phyloP scores from a whole-genome alignment of 163 green algal genomes.

The Coccomyxa subellipsoidea region DNA sequence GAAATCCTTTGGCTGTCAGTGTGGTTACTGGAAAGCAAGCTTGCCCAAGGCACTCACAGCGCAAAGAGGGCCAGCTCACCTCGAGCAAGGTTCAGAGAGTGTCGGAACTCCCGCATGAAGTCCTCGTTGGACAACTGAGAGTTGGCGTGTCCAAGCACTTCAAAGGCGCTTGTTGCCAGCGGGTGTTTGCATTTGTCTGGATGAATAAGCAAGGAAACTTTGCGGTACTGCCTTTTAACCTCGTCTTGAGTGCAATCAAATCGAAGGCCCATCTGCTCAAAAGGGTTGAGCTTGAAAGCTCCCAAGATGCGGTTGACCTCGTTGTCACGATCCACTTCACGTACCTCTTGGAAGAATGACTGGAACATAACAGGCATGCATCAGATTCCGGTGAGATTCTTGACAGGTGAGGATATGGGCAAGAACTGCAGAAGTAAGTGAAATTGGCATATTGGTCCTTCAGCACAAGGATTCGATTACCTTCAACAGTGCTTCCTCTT shows the following conservation, averaged over 20 bases:
- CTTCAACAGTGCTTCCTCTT: slow-evolving; percentile 4
- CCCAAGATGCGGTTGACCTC: slow-evolving; percentile 90
- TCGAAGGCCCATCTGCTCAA: slow-evolving; percentile 86
- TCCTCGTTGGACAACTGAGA: slow-evolving; percentile 77
- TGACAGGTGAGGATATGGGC: background rate
- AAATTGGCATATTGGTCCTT: background rate
- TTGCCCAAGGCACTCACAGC: no score
- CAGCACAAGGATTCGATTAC: background rate
- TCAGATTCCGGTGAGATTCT: no score
- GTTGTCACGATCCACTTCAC: slow-evolving; percentile 81
- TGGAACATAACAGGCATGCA: slow-evolving; percentile 9
- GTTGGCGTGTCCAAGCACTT: slow-evolving; percentile 74
- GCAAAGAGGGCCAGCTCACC: no score
- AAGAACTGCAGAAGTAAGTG: background rate
- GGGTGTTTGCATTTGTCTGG: slow-evolving; percentile 97
- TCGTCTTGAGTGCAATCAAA: slow-evolving; percentile 83
- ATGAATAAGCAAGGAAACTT: slow-evolving; percentile 88
- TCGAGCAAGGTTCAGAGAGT: slow-evolving; percentile 64
- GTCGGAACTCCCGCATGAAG: slow-evolving; percentile 54
- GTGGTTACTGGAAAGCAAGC: no score
- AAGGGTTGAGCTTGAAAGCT: slow-evolving; percentile 98
- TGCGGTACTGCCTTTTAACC: slow-evolving; percentile 66
- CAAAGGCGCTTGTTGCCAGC: slow-evolving; percentile 84
- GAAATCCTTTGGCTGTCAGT: no score
- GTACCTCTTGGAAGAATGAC: slow-evolving; percentile 36